phyloP scores from a whole-genome alignment of 192 early-diverging fungal species.

The Coemansia javaensis region DNA sequence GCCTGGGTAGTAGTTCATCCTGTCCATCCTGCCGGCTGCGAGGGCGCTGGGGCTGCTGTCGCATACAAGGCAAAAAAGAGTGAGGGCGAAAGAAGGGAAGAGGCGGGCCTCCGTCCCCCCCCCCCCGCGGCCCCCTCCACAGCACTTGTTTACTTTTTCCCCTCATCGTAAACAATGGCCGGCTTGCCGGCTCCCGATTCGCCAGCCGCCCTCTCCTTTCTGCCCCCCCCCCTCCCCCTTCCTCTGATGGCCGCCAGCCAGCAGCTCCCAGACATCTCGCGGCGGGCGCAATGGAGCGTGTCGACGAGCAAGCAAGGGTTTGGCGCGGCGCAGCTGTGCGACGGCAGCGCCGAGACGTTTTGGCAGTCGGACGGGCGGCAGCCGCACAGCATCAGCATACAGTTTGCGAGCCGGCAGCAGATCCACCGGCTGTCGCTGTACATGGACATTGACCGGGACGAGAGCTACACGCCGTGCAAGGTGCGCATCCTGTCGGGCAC shows the following conservation, averaged over 20 bases:
- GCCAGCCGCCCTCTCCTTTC: not conserved
- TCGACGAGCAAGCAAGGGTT: conserved; percentile 36
- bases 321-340: conserved; percentile 17
- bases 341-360: conserved; percentile 24
- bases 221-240: not conserved
- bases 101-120: no score
- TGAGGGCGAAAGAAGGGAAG: not conserved
- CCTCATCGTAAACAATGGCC: conserved; percentile 10
- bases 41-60: no score
- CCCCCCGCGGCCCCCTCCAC: no score
- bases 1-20: conserved; percentile 37
- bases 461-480: conserved; percentile 48
- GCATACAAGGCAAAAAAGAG: conserved; percentile 10
- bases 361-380: conserved; percentile 51
- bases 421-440: conserved; percentile 30
- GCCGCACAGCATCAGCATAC: conserved; percentile 28
- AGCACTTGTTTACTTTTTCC: conserved; percentile 10
- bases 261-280: conserved; percentile 4
- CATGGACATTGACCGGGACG: conserved; percentile 33
- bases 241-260: not conserved
- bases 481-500: conserved; percentile 19
- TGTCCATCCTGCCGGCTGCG: no score
- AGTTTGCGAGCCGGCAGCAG: conserved; percentile 15
- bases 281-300: conserved; percentile 18
- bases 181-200: not conserved